phyloP scores from a whole-genome alignment of 495 filamentous ascomycete genomes.

The Halenospora varia region DNA sequence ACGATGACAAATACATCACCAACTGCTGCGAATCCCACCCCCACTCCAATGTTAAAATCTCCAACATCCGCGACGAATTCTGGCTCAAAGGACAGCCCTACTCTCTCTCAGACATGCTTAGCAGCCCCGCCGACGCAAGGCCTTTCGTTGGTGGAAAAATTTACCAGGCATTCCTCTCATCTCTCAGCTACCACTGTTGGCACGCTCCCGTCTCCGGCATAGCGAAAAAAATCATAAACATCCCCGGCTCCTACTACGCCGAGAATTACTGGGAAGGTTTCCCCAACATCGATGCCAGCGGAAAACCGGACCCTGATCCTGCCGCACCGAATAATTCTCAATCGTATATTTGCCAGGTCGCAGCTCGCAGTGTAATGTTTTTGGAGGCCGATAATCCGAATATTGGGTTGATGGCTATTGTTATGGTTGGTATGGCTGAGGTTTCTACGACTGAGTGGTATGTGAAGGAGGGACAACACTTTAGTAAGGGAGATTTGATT shows the following conservation, averaged over 20 bases:
- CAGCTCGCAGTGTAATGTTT: slow-evolving; percentile 61
- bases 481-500: slow-evolving; percentile 62
- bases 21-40: slow-evolving; percentile 65
- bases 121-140: slow-evolving; percentile 41
- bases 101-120: slow-evolving; percentile 60
- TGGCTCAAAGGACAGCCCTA: slow-evolving; percentile 70
- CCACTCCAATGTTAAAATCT: slow-evolving; percentile 38
- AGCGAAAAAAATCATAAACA: slow-evolving; percentile 49
- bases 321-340: slow-evolving; percentile 37
- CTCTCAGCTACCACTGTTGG: slow-evolving; percentile 68
- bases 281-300: slow-evolving; percentile 16
- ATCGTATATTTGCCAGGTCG: slow-evolving; percentile 55
- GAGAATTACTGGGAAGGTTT: slow-evolving; percentile 55
- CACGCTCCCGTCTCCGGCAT: slow-evolving; percentile 59
- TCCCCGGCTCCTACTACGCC: slow-evolving; percentile 65
- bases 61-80: slow-evolving; percentile 50
- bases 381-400: slow-evolving; percentile 62
- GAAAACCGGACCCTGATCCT: slow-evolving; percentile 22
- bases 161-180: slow-evolving; percentile 65
- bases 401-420: slow-evolving; percentile 62
- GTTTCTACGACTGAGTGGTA: slow-evolving; percentile 65
- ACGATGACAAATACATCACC: slow-evolving; percentile 50
- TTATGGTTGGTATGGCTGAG: slow-evolving; percentile 69
- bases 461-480: slow-evolving; percentile 53
- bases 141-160: slow-evolving; percentile 59